phyloP scores from a whole-genome alignment of 768 basidiomycete species.

The Mycena galopus region DNA sequence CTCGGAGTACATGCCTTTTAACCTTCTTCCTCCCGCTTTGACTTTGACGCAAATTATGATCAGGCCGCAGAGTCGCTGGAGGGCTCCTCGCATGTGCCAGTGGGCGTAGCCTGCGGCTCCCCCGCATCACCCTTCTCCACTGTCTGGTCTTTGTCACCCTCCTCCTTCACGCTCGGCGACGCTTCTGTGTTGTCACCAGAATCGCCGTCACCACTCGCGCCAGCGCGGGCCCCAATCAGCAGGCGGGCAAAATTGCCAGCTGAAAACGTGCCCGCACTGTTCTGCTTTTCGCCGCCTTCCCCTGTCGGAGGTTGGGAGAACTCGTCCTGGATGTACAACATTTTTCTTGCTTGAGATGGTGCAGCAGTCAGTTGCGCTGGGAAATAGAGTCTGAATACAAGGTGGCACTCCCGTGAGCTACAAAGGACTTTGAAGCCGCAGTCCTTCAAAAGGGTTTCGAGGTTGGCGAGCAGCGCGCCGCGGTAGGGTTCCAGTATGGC shows the following conservation, averaged over 20 bases:
- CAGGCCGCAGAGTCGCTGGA: too few relatives aligned
- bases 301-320: background rate
- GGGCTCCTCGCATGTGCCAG: too few relatives aligned
- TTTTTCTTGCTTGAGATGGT: background rate
- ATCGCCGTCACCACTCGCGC: background rate
- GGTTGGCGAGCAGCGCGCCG: background rate
- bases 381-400: background rate
- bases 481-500: background rate
- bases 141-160: too few relatives aligned
- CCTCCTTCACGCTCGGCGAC: too few relatives aligned
- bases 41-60: too few relatives aligned
- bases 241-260: slow-evolving; percentile 61
- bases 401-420: too few relatives aligned
- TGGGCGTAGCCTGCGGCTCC: too few relatives aligned
- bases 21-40: too few relatives aligned
- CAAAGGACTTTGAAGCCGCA: background rate
- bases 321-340: background rate
- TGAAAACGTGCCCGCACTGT: slow-evolving; percentile 61
- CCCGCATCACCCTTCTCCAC: too few relatives aligned
- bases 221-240: slow-evolving; percentile 54
- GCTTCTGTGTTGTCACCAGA: too few relatives aligned
- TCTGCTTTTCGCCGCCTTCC: background rate
- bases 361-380: background rate
- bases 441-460: background rate
- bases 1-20: too few relatives aligned